Evolutionary conservation across 2,329 filamentous ascomycete genomes (phyloP), one percentile per base, ranked within the genome.

Genomic region (Trichoderma citrinoviride): DNA sequence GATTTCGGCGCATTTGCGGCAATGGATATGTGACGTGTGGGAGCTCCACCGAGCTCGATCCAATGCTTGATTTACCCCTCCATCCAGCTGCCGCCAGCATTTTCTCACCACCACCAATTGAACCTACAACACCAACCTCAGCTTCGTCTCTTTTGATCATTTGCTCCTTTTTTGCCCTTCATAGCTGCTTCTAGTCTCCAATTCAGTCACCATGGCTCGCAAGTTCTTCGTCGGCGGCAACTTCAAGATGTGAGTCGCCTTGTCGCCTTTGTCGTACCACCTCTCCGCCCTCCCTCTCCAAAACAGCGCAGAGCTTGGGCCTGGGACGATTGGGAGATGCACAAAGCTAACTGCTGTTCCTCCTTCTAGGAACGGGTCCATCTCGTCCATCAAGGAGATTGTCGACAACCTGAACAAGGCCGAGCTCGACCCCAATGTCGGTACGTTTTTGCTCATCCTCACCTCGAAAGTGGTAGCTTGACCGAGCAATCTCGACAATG

Each of bases 151-250:
- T 46, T 61, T 61, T 25, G 6, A 7, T 17, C 33, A 15, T 19
- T 19, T 44, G 8, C 33, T 43, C n/a, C 14, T 29, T 15, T 21
- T 8, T 57, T 17, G 15, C 37, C 14, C 29, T 21, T 15, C 27
- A 10, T 19, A 33, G 19, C 41, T 46, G 10, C 53, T 21, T 29
- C 57, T 33, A 29, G 27, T 27, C 43, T 68, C n/a, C 67, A 56
- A 71, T 72, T 76, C 69, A 73, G 73, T 81, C 86, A 92, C 76
- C 75, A 97, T 96, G 93, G 86, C 89, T 86, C 93, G 93, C 85
- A 90, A 93, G 85, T 97, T 96, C 86, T 96, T 97, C 80, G 91
- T 97, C 80, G 93, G 93, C 80, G 93, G 93, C 78, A 99, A 99
- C 90, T 98, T 98, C 85, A 98, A 99, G 87, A 98, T 98, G 93